phyloP scores from a whole-genome alignment of 1,139 yeast genomes.

The Geotrichum phurueaensis region DNA sequence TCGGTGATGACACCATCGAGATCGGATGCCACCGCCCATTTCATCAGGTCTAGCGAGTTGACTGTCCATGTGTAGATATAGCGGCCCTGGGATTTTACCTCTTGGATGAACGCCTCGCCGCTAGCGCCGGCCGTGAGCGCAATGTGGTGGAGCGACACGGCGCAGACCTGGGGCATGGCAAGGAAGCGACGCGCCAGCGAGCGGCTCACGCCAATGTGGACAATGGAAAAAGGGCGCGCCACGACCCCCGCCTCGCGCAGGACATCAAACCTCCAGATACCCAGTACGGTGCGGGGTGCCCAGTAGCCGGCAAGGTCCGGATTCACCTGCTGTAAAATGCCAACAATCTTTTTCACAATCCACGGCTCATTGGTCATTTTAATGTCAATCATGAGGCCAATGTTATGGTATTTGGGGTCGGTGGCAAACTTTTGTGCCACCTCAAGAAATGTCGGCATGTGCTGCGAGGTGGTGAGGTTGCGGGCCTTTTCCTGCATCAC shows the following conservation, averaged over 20 bases:
- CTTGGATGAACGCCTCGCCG: conserved; percentile 37
- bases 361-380: conserved; percentile 63
- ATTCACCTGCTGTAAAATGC: conserved; percentile 45
- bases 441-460: conserved; percentile 56
- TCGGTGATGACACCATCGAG: conserved; percentile 62
- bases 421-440: conserved; percentile 53
- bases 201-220: conserved; percentile 49
- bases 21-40: conserved; percentile 43
- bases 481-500: conserved; percentile 9
- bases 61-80: conserved; percentile 79
- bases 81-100: conserved; percentile 42
- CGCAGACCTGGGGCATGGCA: conserved; percentile 18
- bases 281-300: conserved; percentile 64
- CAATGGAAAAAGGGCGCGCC: conserved; percentile 43
- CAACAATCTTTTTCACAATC: conserved; percentile 49
- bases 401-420: conserved; percentile 35
- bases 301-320: conserved; percentile 52
- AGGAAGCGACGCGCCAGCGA: conserved; percentile 35
- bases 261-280: conserved; percentile 72
- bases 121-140: conserved; percentile 39
- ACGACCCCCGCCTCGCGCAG: conserved; percentile 46
- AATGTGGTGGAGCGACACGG: conserved; percentile 40
- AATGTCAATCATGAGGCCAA: conserved; percentile 71
- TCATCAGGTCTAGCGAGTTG: conserved; percentile 44
- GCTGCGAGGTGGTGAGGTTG: conserved; percentile 33